Base-by-base conservation (phyloP, 2,329 filamentous ascomycete genomes). In the Arthrobotrys conoides region DNA sequence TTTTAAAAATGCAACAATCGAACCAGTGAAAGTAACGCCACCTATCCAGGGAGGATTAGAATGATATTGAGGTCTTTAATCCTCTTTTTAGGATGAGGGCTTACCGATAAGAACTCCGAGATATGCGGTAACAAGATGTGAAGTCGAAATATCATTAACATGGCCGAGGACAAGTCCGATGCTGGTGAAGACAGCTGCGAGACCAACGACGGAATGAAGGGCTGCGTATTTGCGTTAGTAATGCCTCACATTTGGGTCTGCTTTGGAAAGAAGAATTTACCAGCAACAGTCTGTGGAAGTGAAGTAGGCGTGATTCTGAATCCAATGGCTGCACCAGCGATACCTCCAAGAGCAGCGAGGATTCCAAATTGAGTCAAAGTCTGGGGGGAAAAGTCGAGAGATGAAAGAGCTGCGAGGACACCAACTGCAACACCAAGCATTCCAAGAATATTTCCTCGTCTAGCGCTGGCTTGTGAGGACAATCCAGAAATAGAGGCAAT, bases 11-110 rank as follows among this genome's bases (percentile, higher is more conserved):
- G 94, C 94, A 0, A 97, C 92, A 64, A 97, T 91, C 1, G 93
- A 96, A 1, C 94, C 94, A 0, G 93, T 97, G 83, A 97, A 97
- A 0, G 94, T 97, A 38, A 97, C 90, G 70, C 94, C 94, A 80
- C 89, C 87, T 88, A 49, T 16, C 16, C 12, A 2, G 12, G 49
- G 55, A 78, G 3, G 73, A 51, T 41, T 6, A 36, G 20, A 27
- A 2, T 1, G 16, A 10, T 18, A n/a, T 2, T 18, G 22, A 16
- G 24, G 33, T n/a, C 48, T 14, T 27, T 10, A 66, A 57, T 9
- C 18, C 9, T 8, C 33, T 10, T 9, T 27, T 65, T 36, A 0
- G 16, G 5, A 33, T 12, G 8, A 49, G 59, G 18, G 72, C 80
- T 79, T 83, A 86, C 90, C 93, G 67, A 97, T 96, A 0, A 97